Conservation (phyloP, 129 eudicot species). For the Lonicera japonica region DNA sequence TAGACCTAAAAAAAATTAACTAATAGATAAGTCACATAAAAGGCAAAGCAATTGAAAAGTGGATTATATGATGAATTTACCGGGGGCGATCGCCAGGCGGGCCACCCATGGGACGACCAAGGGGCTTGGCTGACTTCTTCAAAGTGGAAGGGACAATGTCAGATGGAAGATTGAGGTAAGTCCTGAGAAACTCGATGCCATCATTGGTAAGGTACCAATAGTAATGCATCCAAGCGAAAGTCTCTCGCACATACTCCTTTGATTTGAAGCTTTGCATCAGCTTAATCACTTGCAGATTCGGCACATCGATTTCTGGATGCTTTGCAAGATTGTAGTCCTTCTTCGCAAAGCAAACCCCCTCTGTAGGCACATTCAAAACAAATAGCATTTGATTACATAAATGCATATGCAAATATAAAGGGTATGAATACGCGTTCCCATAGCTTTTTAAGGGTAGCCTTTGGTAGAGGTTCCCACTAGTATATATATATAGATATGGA, state of each 20-base stretch:
- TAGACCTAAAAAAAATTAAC: too few species aligned
- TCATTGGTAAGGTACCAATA: slow-evolving; percentile 91
- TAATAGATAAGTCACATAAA: too few species aligned
- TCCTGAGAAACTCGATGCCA: slow-evolving; percentile 87
- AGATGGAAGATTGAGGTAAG: slow-evolving; percentile 81
- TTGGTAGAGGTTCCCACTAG: too few species aligned
- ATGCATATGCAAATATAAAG: background rate
- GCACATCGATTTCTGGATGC: slow-evolving; percentile 91
- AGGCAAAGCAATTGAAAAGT: background rate
- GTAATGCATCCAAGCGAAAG: slow-evolving; percentile 98
- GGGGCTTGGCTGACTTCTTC: slow-evolving; percentile 80
- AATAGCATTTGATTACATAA: background rate
- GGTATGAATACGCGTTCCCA: too few species aligned
- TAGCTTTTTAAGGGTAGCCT: too few species aligned
- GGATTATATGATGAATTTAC: slow-evolving; percentile 16
- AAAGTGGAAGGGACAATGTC: slow-evolving; percentile 90
- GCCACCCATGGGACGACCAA: slow-evolving; percentile 71
- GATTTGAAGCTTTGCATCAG: slow-evolving; percentile 95
- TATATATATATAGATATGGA: too few species aligned
- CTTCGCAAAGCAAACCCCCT: slow-evolving; percentile 90
- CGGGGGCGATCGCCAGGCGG: slow-evolving; percentile 85
- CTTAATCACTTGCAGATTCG: slow-evolving; percentile 86
- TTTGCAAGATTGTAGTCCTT: slow-evolving; percentile 77
- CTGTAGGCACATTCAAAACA: slow-evolving; percentile 19
- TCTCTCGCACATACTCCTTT: slow-evolving; percentile 84